Evolutionary conservation across 495 filamentous ascomycete species (phyloP).

Genomic region (Chaetomium fimeti): DNA sequence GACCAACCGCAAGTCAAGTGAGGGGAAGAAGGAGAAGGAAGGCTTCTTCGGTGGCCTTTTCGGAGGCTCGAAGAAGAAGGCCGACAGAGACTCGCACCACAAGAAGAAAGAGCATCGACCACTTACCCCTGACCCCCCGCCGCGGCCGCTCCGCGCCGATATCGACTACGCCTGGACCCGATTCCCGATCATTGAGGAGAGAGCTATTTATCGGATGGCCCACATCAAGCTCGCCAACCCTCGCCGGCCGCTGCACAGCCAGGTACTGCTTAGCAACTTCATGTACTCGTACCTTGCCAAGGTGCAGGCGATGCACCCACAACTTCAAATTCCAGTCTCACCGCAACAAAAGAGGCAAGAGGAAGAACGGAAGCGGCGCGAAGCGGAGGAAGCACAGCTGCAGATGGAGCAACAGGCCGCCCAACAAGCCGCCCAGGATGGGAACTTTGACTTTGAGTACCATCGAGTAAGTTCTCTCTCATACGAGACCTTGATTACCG

Average conservation of each 20-base stretch:
- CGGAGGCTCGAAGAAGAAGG: conserved; percentile 75
- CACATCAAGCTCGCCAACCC: conserved; percentile 99
- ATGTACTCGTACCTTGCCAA: conserved; percentile 99
- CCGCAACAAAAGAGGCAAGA: conserved; percentile 61
- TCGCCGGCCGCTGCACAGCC: conserved; percentile 84
- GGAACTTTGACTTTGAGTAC: conserved; percentile 49
- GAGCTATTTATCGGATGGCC: conserved; percentile 97
- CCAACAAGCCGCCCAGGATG: conserved; percentile 43
- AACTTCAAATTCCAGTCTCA: conserved; percentile 72
- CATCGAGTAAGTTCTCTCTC: conserved; percentile 47
- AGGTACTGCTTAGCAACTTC: conserved; percentile 97
- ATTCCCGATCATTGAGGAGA: conserved; percentile 92
- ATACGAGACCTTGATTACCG: neutral
- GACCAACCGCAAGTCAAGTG: conserved; percentile 66
- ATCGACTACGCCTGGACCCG: conserved; percentile 94
- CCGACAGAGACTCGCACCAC: conserved; percentile 62
- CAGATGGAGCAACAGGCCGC: conserved; percentile 52
- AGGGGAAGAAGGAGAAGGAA: conserved; percentile 84
- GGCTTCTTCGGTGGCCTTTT: conserved; percentile 86
- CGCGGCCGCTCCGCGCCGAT: conserved; percentile 71
- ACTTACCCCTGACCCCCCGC: conserved; percentile 76
- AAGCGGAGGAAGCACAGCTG: conserved; percentile 54
- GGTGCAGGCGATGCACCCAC: conserved; percentile 97
- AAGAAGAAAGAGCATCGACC: conserved; percentile 71
- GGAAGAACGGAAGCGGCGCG: conserved; percentile 62